A percentile compares a stretch with the other conserved stretches of the same genome.
phyloP scores from a whole-genome alignment of 306 rosid species.

The Trichosanthes truncata region DNA sequence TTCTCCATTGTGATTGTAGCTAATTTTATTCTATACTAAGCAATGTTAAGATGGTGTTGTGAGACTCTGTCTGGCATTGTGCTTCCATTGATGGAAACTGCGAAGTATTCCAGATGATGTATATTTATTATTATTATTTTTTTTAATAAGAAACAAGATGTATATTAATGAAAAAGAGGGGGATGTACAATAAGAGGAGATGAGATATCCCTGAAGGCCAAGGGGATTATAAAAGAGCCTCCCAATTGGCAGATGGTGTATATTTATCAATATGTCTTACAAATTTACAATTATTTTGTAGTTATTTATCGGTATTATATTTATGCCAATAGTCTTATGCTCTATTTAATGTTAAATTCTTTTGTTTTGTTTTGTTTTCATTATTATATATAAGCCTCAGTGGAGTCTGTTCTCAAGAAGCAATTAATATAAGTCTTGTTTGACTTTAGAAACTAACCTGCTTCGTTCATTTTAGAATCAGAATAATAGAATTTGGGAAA shows the following conservation, averaged over 20 bases:
- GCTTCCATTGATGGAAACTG: background rate
- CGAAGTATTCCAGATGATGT: background rate
- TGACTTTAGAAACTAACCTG: background rate
- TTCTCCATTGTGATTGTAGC: background rate
- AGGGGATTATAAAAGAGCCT: too few species aligned
- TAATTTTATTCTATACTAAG: background rate
- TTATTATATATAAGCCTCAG: background rate
- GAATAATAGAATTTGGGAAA: background rate
- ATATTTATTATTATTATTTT: too few species aligned
- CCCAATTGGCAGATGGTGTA: background rate
- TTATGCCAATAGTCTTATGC: background rate
- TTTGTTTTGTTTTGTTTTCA: background rate
- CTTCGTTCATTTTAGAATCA: background rate
- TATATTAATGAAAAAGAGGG: too few species aligned
- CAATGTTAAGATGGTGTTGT: background rate
- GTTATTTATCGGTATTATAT: background rate
- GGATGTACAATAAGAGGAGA: too few species aligned
- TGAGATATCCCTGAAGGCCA: too few species aligned
- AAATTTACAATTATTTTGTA: background rate
- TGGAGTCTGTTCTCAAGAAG: background rate
- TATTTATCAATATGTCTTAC: background rate
- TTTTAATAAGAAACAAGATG: too few species aligned
- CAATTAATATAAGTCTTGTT: background rate
- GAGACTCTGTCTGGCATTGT: background rate
- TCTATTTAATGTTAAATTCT: background rate